These are phyloP conservation scores for Leccinum solheimii DNA, from an alignment of 1,284 basidiomycete genomes.

Conservation along the genomic window DNA sequence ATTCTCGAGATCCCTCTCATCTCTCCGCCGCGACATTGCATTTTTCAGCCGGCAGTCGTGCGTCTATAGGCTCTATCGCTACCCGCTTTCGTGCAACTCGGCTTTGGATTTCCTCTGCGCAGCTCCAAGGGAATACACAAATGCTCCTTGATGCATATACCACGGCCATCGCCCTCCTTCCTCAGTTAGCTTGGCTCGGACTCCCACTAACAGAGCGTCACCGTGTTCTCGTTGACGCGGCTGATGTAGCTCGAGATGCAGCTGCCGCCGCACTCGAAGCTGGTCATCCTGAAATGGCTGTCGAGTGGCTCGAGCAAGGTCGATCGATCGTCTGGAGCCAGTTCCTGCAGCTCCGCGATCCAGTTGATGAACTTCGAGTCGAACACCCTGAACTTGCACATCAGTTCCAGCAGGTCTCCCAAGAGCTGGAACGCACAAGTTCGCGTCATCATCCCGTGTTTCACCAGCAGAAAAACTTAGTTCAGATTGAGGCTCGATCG, in stretches of 20 bases:
- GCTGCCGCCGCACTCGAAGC: neutral
- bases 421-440: neutral
- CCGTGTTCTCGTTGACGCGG: neutral
- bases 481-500: neutral
- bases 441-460: neutral
- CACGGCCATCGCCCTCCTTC: neutral
- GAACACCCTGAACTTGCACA: neutral
- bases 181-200: neutral
- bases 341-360: neutral
- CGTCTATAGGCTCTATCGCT: neutral
- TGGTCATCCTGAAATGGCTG: neutral
- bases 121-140: neutral
- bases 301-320: neutral
- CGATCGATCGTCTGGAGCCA: neutral
- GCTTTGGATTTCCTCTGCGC: neutral
- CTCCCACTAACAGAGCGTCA: neutral
- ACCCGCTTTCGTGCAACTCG: neutral
- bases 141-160: neutral
- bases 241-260: neutral
- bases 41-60: neutral
- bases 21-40: neutral
- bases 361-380: neutral
- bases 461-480: neutral
- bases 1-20: neutral
- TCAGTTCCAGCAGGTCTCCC: neutral